Conservation (phyloP, 192 early-diverging fungal species). For the Irineochytrium annulatum region DNA sequence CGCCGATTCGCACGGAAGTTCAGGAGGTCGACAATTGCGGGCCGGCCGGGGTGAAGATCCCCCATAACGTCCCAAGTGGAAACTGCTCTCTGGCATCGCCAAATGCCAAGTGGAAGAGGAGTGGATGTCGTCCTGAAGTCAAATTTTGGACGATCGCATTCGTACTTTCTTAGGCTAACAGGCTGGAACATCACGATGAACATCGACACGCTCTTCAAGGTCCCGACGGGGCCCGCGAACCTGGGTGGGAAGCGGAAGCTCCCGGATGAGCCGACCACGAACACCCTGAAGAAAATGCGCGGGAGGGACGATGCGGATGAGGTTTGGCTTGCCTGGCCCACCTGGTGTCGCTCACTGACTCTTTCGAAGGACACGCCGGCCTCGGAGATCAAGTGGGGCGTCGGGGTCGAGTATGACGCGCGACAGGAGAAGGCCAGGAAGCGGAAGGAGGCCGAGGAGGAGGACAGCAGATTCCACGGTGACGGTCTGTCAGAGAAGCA, state of each 20-base stretch:
- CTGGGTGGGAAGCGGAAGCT: conserved; percentile 24
- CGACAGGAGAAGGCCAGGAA: not conserved
- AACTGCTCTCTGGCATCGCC: too few relatives aligned
- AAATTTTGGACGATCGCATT: too few relatives aligned
- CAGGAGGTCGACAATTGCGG: too few relatives aligned
- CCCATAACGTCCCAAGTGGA: too few relatives aligned
- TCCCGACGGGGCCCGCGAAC: conserved; percentile 10
- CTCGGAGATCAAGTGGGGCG: conserved; percentile 4
- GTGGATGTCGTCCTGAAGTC: too few relatives aligned
- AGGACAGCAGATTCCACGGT: conserved; percentile 75
- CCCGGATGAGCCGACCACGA: conserved; percentile 14
- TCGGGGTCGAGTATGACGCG: not conserved
- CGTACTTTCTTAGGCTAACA: too few relatives aligned
- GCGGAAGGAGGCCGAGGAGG: conserved; percentile 28
- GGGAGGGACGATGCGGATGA: conserved; percentile 30
- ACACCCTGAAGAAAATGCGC: conserved; percentile 33
- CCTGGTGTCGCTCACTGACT: not conserved
- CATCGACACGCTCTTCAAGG: conserved; percentile 36
- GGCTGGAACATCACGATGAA: conserved; percentile 26
- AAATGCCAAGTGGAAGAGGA: too few relatives aligned
- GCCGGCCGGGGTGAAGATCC: too few relatives aligned
- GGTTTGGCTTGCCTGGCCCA: too few relatives aligned
- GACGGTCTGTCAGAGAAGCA: conserved; percentile 77
- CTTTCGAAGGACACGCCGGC: not conserved
- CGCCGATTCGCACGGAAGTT: too few relatives aligned